A percentile compares a stretch with the other conserved stretches of the same genome.
These are phyloP conservation scores for Candida ovalis DNA, from an alignment of 805 yeast species.

Conservation along the genomic window DNA sequence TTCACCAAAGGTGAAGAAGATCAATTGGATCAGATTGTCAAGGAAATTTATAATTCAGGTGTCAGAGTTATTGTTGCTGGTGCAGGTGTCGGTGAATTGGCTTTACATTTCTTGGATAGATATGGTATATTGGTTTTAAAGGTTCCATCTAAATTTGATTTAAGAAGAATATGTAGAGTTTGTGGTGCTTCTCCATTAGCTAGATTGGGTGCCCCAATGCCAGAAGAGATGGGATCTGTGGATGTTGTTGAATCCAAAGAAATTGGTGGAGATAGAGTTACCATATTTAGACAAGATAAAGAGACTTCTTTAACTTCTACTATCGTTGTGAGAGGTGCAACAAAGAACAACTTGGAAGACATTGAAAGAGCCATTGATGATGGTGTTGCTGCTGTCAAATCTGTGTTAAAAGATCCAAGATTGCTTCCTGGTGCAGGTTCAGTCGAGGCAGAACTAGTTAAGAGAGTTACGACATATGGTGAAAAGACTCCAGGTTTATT, in stretches of 20 bases:
- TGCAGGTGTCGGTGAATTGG: constrained; percentile 86
- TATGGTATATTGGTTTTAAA: constrained; percentile 79
- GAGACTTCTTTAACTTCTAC: constrained; percentile 81
- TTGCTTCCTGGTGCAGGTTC: constrained; percentile 97
- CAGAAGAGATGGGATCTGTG: constrained; percentile 87
- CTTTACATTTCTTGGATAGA: constrained; percentile 88
- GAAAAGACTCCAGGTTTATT: constrained; percentile 90
- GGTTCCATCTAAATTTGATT: constrained; percentile 90
- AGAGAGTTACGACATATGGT: constrained; percentile 76
- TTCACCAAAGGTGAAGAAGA: constrained; percentile 95
- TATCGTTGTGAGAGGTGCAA: constrained; percentile 92
- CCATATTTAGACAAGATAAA: constrained; percentile 78
- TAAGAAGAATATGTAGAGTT: constrained; percentile 90
- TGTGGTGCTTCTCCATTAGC: constrained; percentile 98
- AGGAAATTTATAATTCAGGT: constrained; percentile 80
- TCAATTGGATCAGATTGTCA: constrained; percentile 81
- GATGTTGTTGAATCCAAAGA: constrained; percentile 89
- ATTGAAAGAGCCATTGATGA: constrained; percentile 97
- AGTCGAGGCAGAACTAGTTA: constrained; percentile 81
- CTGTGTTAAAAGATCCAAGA: constrained; percentile 75
- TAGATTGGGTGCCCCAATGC: constrained; percentile 89
- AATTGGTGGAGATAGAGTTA: constrained; percentile 97
- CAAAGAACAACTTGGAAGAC: constrained; percentile 89
- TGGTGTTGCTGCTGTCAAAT: constrained; percentile 89
- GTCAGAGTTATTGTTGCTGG: constrained; percentile 92